Evolutionary conservation across 2,329 filamentous ascomycete genomes (phyloP), one percentile per base, ranked within the genome.

Genomic region (Sordariomycetes sp.): DNA sequence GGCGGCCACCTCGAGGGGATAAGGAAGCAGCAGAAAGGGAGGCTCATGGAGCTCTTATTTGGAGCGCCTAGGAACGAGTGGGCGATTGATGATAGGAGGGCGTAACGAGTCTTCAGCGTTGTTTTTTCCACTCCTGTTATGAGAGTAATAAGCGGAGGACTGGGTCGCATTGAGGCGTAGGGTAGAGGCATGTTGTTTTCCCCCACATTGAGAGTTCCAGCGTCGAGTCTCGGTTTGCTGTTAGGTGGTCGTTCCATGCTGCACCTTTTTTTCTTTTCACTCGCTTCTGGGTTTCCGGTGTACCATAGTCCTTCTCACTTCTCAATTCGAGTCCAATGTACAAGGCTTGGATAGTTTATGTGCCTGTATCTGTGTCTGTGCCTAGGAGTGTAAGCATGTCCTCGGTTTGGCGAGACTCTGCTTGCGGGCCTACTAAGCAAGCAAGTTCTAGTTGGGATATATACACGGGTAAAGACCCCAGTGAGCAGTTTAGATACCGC

Each of bases 41-140:
- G 89, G 71, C 76, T 94, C 64, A 84, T 94, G 80, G 86, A 93
- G 73, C 83, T 88, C 71, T 72, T 95, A 2, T 93, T 89, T 69
- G 87, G 85, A 2, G 76, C 64, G 32, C 67, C 69, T 12, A 51
- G 68, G 59, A 65, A 68, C 52, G 60, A 20, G 46, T 12, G 46
- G 20, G 5, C 72, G 74, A 60, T 70, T 57, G 25, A 35, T 55
- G 25, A 54, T 54, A 32, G 28, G 28, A 32, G 53, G 28, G n/a
- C 24, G 55, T 58, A 22, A 50, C 8, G 11, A 8, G 11, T 24
- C 12, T 20, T 6, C 46, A 24, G 20, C 22, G 20, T 12, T 48
- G n/a, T 5, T 48, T 50, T 22, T 11, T 20, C 11, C 22, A 3
- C 20, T 50, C 20, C 20, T 20, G 43, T n/a, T 10, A 24, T 8